These are phyloP conservation scores for Leccinum disarticulatum DNA, from an alignment of 768 basidiomycete genomes.

Conservation along the genomic window DNA sequence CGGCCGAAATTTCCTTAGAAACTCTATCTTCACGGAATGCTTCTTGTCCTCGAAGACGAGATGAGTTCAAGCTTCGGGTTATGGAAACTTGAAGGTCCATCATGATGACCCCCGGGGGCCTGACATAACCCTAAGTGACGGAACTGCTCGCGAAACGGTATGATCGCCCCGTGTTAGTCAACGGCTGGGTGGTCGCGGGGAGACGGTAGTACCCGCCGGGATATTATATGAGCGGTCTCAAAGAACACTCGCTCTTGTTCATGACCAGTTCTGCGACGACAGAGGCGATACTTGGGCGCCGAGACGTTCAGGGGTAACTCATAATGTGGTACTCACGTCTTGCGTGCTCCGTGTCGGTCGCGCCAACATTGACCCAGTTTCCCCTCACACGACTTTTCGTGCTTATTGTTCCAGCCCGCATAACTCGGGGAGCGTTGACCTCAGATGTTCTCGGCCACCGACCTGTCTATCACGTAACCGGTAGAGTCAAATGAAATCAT, in stretches of 20 bases:
- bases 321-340: slow-evolving; percentile 20
- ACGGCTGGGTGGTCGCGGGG: slow-evolving; percentile 43
- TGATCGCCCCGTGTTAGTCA: slow-evolving; percentile 29
- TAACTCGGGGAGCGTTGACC: slow-evolving; percentile 51
- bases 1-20: too few relatives aligned
- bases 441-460: slow-evolving; percentile 53
- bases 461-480: slow-evolving; percentile 38
- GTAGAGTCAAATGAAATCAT: slow-evolving; percentile 38
- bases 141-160: slow-evolving; percentile 35
- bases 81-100: slow-evolving; percentile 26
- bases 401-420: slow-evolving; percentile 40
- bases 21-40: slow-evolving; percentile 22
- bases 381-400: slow-evolving; percentile 35
- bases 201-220: slow-evolving; percentile 16
- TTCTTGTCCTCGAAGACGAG: slow-evolving; percentile 49
- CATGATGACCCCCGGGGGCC: background rate
- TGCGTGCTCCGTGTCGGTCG: background rate
- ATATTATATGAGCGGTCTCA: slow-evolving; percentile 28
- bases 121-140: background rate
- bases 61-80: slow-evolving; percentile 37
- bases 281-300: slow-evolving; percentile 24
- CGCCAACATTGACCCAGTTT: slow-evolving; percentile 1
- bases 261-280: slow-evolving; percentile 39
- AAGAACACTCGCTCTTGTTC: slow-evolving; percentile 49
- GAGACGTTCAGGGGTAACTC: slow-evolving; percentile 32